Base-by-base conservation (phyloP, 768 basidiomycete species). In the Auricularia sp. region DNA sequence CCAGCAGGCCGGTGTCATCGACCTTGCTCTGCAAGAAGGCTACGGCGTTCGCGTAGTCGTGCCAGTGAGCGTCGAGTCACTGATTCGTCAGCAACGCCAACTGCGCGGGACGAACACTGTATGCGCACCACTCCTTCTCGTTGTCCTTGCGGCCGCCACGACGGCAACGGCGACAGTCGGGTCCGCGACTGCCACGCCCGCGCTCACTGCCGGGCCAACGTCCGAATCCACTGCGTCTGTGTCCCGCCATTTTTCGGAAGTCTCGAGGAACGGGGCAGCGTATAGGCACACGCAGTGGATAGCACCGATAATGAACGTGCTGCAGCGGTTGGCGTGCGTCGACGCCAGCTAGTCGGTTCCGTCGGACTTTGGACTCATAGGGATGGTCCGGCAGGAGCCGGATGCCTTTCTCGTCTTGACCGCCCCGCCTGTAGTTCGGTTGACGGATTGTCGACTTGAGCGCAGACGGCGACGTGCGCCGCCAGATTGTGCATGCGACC, bases 111-210 rank as follows among this genome's bases (percentile, higher is more conserved):
- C 39, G 11, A n/a, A 35, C 11, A 36, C 5, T 39, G 24, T 29
- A 0, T 36, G 77, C 82, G 77, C 76, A 97, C 96, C 97, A 98
- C 78, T 98, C 97, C 83, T 98, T 98, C 81, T 98, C 97, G 78
- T 98, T 96, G 74, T 99, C 97, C 83, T 97, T 98, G 83, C 94
- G 93, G 66, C 92, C 92, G 65, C 96, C 97, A 71, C 96, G 90
- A 71, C 97, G 89, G 71, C 93, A 90, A 62, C 95, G 85, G 68
- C 87, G 79, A 72, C 88, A 82, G 51, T 86, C 85, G 61, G 84
- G 77, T 18, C 83, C 81, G 67, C 83, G 75, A 45, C 81, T 90
- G 16, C 70, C 64, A 65, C 75, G 66, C 42, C 73, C 73, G 64
- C 74, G 68, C 64, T 69, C 72, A 66, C 76, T 75, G 67, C 92